phyloP scores from a whole-genome alignment of 352 stramenopile species.

The Phytophthora lateralis region DNA sequence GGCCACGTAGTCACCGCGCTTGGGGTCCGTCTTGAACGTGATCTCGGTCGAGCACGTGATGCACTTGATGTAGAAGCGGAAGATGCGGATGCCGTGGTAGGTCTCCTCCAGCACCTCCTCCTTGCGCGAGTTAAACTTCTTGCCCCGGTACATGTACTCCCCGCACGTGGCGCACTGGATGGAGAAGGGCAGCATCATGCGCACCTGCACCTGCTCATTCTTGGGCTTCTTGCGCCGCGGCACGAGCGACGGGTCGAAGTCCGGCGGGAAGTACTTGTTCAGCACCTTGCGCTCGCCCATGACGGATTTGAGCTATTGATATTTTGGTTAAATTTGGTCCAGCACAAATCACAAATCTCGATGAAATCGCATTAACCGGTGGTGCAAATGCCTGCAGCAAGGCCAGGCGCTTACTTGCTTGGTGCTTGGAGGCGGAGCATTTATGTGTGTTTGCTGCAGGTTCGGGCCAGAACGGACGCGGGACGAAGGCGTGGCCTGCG shows the following conservation, averaged over 20 bases:
- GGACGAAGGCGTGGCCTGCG: slow-evolving; percentile 10
- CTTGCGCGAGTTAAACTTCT: slow-evolving; percentile 99
- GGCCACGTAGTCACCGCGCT: slow-evolving; percentile 98
- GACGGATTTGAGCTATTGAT: background rate
- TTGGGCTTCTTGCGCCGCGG: slow-evolving; percentile 93
- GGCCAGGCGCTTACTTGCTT: background rate
- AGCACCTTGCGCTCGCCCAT: slow-evolving; percentile 99
- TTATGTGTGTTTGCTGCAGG: slow-evolving; percentile 20
- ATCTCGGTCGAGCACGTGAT: slow-evolving; percentile 94
- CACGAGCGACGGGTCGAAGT: slow-evolving; percentile 98
- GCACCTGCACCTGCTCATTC: slow-evolving; percentile 96
- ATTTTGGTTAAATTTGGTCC: too few relatives aligned
- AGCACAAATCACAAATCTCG: too few relatives aligned
- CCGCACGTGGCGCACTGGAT: slow-evolving; percentile 97
- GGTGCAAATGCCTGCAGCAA: background rate
- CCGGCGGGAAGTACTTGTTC: slow-evolving; percentile 99
- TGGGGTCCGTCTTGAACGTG: slow-evolving; percentile 98
- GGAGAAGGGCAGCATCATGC: slow-evolving; percentile 99
- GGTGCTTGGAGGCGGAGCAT: slow-evolving; percentile 17
- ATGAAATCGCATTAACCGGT: too few relatives aligned
- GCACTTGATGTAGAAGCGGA: slow-evolving; percentile 99
- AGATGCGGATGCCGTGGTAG: slow-evolving; percentile 97
- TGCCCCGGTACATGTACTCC: slow-evolving; percentile 99
- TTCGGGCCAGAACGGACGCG: slow-evolving; percentile 3
- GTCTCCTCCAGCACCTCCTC: slow-evolving; percentile 96